These are phyloP conservation scores for Prasinococcaceae sp. DNA, from an alignment of 139 green algal genomes.

Conservation along the genomic window DNA sequence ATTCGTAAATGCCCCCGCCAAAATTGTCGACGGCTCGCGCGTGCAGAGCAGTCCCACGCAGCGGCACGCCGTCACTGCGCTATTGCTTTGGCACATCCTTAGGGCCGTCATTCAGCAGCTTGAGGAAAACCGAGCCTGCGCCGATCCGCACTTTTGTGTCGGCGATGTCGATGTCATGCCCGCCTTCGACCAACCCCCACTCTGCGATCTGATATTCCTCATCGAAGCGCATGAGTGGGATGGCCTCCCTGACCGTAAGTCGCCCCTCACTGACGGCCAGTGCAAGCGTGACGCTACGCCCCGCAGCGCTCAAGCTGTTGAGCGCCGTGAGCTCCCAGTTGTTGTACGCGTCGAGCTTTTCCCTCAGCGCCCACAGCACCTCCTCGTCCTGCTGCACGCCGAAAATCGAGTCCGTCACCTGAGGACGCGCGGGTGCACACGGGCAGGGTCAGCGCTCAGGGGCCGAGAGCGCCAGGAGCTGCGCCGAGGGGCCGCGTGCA, in stretches of 20 bases:
- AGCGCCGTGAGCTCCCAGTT: constrained; percentile 55
- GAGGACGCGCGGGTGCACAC: not conserved
- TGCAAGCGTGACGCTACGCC: constrained; percentile 71
- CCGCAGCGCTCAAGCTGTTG: constrained; percentile 49
- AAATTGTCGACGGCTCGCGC: no score
- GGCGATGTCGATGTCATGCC: constrained; percentile 83
- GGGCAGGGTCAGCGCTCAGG: not conserved
- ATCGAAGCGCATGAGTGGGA: constrained; percentile 24
- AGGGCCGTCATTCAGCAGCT: constrained; percentile 34
- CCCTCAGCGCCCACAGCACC: not conserved
- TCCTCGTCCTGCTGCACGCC: not conserved
- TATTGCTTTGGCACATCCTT: not conserved
- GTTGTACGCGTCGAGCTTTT: constrained; percentile 30
- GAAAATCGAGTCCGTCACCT: not conserved
- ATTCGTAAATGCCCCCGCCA: no score
- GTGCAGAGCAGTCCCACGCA: no score
- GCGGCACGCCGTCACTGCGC: no score
- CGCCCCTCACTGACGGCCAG: constrained; percentile 45
- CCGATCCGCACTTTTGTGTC: constrained; percentile 55
- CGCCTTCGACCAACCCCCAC: constrained; percentile 91
- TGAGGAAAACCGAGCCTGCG: constrained; percentile 54
- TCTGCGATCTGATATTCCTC: constrained; percentile 26
- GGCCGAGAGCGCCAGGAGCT: constrained; percentile 3
- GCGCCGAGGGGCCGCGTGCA: constrained; percentile 15
- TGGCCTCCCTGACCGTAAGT: constrained; percentile 36